These are phyloP conservation scores for Fallopia convolvulus DNA, from an alignment of 148 eudicot species.

Conservation along the genomic window DNA sequence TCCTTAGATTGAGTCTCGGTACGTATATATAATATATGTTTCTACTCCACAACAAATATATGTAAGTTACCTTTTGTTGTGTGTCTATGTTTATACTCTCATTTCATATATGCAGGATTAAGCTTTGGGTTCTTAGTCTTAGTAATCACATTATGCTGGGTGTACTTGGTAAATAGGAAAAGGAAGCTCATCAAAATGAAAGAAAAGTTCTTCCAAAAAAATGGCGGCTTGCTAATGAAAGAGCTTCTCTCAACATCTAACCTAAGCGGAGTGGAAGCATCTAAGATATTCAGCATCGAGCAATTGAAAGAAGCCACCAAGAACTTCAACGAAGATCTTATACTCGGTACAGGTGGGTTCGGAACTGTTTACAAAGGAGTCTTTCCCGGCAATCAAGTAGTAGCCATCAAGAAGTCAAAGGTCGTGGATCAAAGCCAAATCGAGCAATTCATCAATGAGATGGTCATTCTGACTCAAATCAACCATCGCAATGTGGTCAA, in stretches of 20 bases:
- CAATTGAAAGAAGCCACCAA: neutral
- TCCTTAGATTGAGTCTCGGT: too few species aligned
- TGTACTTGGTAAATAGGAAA: neutral
- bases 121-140: conserved; percentile 3
- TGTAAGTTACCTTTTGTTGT: too few species aligned
- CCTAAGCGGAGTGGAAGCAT: neutral
- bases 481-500: too few species aligned
- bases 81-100: too few species aligned
- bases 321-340: neutral
- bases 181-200: conserved; percentile 11
- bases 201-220: conserved; percentile 11
- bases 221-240: neutral
- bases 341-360: neutral
- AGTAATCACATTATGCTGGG: neutral
- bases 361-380: neutral
- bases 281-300: neutral
- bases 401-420: conserved; percentile 1
- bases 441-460: neutral
- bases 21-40: too few species aligned
- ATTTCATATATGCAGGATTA: conserved; percentile 8
- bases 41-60: neutral
- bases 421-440: neutral
- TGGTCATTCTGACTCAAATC: neutral
- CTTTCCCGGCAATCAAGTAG: neutral
- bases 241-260: neutral